These are phyloP conservation scores for Melocanna baccifera DNA, from an alignment of 176 grass and related monocot species.

Conservation along the genomic window DNA sequence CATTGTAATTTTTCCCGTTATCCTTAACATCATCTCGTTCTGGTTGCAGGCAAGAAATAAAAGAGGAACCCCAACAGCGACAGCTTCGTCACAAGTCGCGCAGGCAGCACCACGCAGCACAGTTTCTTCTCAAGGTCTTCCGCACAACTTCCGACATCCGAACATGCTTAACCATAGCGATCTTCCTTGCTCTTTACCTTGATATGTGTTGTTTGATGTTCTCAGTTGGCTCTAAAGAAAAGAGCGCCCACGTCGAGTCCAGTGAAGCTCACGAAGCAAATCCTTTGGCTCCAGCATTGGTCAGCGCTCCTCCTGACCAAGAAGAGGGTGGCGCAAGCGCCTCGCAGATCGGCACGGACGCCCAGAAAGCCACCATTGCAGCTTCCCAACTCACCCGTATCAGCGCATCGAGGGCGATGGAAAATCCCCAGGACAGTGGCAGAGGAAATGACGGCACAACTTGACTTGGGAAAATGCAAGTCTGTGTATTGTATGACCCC, in stretches of 20 bases:
- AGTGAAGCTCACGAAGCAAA: constrained; percentile 46
- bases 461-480: not conserved
- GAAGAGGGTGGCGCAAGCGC: constrained; percentile 16
- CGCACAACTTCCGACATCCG: not conserved
- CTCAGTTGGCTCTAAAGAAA: constrained; percentile 53
- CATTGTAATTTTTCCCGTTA: not conserved
- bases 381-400: constrained; percentile 46
- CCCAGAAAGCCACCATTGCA: constrained; percentile 31
- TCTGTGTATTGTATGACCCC: not conserved
- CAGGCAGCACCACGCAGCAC: constrained; percentile 27
- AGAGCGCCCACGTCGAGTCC: constrained; percentile 42
- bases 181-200: not conserved
- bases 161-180: not conserved
- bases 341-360: constrained; percentile 12
- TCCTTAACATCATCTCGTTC: constrained; percentile 14
- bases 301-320: constrained; percentile 19
- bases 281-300: constrained; percentile 3
- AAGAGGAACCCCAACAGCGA: constrained; percentile 44
- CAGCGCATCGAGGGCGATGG: constrained; percentile 42
- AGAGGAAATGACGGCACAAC: constrained; percentile 19
- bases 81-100: constrained; percentile 30
- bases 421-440: constrained; percentile 30
- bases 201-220: constrained; percentile 13
- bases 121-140: constrained; percentile 36
- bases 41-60: constrained; percentile 72